Conservation (phyloP, 202 grass and related monocot species). For the Bolboschoenoplectus hybrid region DNA sequence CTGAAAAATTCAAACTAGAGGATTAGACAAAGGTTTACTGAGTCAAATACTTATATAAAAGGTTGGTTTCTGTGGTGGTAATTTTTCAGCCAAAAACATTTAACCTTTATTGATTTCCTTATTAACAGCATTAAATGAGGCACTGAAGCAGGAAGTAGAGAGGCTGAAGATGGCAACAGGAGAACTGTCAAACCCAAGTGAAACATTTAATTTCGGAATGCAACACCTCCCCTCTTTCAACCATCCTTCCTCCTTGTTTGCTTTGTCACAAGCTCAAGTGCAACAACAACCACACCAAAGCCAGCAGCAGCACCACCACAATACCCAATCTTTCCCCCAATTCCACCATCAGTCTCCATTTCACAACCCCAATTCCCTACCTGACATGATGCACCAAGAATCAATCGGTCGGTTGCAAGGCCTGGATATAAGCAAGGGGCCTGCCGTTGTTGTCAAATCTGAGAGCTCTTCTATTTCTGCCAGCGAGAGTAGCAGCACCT, state of each 20-base stretch:
- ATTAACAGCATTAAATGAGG: slow-evolving; percentile 88
- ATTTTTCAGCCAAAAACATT: background rate
- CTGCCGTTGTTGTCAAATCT: slow-evolving; percentile 66
- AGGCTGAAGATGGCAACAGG: slow-evolving; percentile 90
- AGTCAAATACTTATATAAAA: slow-evolving; percentile 2
- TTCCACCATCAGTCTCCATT: slow-evolving; percentile 62
- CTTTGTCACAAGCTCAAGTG: slow-evolving; percentile 47
- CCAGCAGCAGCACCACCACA: slow-evolving; percentile 52
- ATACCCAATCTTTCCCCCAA: slow-evolving; percentile 57
- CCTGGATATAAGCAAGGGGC: slow-evolving; percentile 80
- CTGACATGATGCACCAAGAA: slow-evolving; percentile 84
- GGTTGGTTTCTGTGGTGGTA: background rate
- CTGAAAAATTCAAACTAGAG: background rate
- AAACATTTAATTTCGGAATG: slow-evolving; percentile 76
- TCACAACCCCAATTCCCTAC: slow-evolving; percentile 60
- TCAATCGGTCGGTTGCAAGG: slow-evolving; percentile 66
- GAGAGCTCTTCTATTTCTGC: slow-evolving; percentile 89
- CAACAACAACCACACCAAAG: slow-evolving; percentile 56
- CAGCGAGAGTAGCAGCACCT: slow-evolving; percentile 78
- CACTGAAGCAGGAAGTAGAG: slow-evolving; percentile 91
- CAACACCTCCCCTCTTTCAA: slow-evolving; percentile 64
- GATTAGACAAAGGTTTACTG: background rate
- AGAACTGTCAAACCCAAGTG: slow-evolving; percentile 62
- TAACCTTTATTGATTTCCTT: background rate
- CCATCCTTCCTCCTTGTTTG: slow-evolving; percentile 71